Evolutionary conservation across 2,329 filamentous ascomycete genomes (phyloP), one percentile per base, ranked within the genome.

Genomic region (Blastomyces parvus): DNA sequence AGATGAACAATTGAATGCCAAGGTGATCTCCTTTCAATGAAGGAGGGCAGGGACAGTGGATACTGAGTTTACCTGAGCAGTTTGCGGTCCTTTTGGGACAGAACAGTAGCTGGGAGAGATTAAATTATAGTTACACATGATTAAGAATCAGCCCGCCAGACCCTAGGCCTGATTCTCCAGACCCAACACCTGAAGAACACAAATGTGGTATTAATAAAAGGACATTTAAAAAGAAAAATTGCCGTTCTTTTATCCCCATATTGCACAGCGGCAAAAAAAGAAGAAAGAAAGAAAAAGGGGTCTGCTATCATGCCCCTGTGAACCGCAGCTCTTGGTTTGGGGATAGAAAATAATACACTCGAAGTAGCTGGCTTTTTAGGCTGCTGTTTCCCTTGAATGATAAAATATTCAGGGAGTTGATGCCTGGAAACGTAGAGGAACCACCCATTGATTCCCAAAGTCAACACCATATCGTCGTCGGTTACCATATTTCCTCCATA

Each of bases 391-490:
- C 7, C 48, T 22, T 2, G 22, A n/a, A 27, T n/a, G 42, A 9
- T 33, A 22, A 6, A 22, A 22, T 46, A 30, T 33, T 59, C 48
- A 76, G 25, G 69, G 66, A 27, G 69, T 62, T 57, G 70, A 59
- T 2, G 72, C 65, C 48, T 76, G 74, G 68, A 74, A 83, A 59
- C 76, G 74, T 76, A 94, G 84, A 69, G 88, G 86, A 17, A 95
- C 81, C 66, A 94, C 86, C 93, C 93, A 97, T 67, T 87, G 85
- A 64, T 87, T 86, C 30, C 90, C 91, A 80, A 97, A 97, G 70
- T 92, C 91, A 63, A 97, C 88, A 0, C 91, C 91, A 67, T 90
- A 87, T 25, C 91, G 85, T 60, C 91, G 85, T 72, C 89, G 87
- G 4, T 89, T 90, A 1, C 90, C 89, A 0, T 89, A 89, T 73